Conservation (phyloP, 306 rosid genomes). For the Begonia masoniana region DNA sequence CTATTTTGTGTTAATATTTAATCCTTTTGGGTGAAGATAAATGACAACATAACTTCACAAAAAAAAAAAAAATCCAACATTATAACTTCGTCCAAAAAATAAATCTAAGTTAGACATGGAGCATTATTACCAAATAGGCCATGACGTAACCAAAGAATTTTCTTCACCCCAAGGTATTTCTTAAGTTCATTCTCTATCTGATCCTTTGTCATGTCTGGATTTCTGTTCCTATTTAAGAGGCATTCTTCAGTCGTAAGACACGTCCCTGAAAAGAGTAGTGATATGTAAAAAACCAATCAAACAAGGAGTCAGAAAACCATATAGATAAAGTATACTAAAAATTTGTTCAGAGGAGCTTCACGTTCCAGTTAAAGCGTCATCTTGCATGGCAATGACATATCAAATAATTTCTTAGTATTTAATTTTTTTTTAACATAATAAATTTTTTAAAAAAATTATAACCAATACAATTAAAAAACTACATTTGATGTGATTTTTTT, state of each 20-base stretch:
- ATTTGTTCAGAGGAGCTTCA: no score
- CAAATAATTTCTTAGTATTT: no score
- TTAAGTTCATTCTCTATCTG: slow-evolving; percentile 74
- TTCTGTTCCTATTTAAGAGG: slow-evolving; percentile 81
- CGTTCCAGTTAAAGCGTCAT: no score
- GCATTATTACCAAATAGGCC: slow-evolving; percentile 61
- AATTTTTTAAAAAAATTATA: no score
- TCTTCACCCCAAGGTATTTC: slow-evolving; percentile 69
- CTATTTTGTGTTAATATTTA: neutral
- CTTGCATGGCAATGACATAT: no score
- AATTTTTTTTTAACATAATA: no score
- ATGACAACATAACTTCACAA: neutral
- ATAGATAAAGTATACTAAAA: no score
- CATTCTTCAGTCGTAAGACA: slow-evolving; percentile 97
- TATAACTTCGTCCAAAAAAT: no score
- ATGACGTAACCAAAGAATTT: slow-evolving; percentile 85
- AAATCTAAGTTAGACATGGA: neutral
- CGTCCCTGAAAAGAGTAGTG: slow-evolving; percentile 40
- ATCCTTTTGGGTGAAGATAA: neutral
- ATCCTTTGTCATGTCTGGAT: slow-evolving; percentile 56
- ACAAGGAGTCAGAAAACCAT: no score
- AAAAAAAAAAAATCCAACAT: neutral
- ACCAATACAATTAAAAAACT: no score
- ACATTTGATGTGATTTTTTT: no score
- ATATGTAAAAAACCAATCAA: no score